Conservation (phyloP, 257 asterid species). For the Orobanche coerulescens region DNA sequence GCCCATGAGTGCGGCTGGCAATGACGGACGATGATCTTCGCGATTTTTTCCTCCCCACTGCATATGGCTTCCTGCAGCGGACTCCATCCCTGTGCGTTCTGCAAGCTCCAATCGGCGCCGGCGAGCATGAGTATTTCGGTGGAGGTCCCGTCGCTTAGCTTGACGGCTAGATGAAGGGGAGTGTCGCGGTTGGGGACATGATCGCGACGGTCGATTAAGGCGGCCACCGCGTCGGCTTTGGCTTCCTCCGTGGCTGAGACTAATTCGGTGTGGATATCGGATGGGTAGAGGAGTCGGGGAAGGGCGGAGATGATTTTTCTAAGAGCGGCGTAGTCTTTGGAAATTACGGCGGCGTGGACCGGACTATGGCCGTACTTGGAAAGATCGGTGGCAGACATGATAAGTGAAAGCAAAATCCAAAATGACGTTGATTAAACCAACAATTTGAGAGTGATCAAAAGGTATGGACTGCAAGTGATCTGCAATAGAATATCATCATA, state of each 20-base stretch:
- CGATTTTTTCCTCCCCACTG: conserved; percentile 51
- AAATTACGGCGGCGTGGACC: conserved; percentile 48
- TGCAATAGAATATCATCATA: too few species aligned
- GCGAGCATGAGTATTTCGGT: conserved; percentile 69
- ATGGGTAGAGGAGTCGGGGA: conserved; percentile 45
- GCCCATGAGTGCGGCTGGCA: conserved; percentile 71
- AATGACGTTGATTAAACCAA: too few species aligned
- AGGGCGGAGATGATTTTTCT: conserved; percentile 39
- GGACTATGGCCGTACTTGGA: conserved; percentile 53
- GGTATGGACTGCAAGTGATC: too few species aligned
- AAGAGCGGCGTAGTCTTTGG: conserved; percentile 45
- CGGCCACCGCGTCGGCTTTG: conserved; percentile 50
- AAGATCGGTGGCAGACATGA: conserved; percentile 40
- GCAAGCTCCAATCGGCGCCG: conserved; percentile 73
- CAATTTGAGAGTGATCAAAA: too few species aligned
- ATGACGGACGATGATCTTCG: conserved; percentile 50
- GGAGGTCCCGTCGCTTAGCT: conserved; percentile 46
- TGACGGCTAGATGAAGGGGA: conserved; percentile 57
- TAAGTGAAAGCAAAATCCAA: conserved; percentile 20
- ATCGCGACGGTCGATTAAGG: conserved; percentile 54
- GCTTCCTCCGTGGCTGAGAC: conserved; percentile 48
- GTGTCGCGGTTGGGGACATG: conserved; percentile 62
- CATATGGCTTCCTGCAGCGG: conserved; percentile 67
- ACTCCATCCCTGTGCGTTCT: conserved; percentile 68
- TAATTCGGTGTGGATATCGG: conserved; percentile 43